A percentile compares a stretch with the other conserved stretches of the same genome.
Evolutionary conservation across 73 alveolate species (phyloP).

Genomic region (Blepharisma japonicum): DNA sequence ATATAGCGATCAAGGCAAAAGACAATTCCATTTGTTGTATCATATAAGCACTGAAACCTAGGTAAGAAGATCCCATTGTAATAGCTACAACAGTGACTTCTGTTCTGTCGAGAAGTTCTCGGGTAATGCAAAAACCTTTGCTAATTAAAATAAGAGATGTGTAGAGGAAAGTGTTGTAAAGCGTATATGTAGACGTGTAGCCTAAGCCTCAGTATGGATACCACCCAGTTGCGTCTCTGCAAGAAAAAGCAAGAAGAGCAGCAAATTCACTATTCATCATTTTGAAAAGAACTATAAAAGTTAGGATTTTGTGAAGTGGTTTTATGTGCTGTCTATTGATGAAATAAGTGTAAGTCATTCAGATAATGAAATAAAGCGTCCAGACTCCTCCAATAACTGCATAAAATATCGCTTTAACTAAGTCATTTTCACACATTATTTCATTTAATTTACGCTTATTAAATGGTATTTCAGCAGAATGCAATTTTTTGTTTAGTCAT

Average conservation of each 20-base stretch:
- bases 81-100: conserved; percentile 15
- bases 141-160: conserved; percentile 17
- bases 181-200: conserved; percentile 12
- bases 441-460: too few relatives aligned
- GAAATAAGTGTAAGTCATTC: neutral
- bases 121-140: conserved; percentile 22
- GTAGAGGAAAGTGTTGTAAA: conserved; percentile 30
- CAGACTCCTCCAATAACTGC: too few relatives aligned
- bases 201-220: conserved; percentile 20
- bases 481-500: too few relatives aligned
- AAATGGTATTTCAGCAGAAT: too few relatives aligned
- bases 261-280: neutral
- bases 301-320: neutral
- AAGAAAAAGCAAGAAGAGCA: too few relatives aligned
- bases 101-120: conserved; percentile 11
- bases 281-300: conserved; percentile 8
- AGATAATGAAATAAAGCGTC: neutral
- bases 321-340: neutral
- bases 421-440: too few relatives aligned
- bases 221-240: too few relatives aligned
- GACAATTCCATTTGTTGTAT: neutral
- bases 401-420: too few relatives aligned
- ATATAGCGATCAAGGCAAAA: too few relatives aligned
- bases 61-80: conserved; percentile 26
- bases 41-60: conserved; percentile 27